These are phyloP conservation scores for Spiraea crenata DNA, from an alignment of 331 rosid genomes.

Conservation along the genomic window DNA sequence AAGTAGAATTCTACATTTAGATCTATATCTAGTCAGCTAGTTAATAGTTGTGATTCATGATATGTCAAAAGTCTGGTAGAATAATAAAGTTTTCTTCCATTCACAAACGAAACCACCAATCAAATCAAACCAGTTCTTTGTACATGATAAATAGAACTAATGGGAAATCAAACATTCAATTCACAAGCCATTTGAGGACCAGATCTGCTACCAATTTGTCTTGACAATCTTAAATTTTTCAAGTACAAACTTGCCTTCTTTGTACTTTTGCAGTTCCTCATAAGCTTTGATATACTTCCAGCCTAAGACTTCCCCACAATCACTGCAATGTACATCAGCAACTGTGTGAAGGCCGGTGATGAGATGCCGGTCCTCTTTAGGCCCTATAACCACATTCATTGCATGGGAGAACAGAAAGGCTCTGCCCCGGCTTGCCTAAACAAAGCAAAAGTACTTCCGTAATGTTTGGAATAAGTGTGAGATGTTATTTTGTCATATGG, in stretches of 20 bases:
- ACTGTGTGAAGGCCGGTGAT: slow-evolving; percentile 65
- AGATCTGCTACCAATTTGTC: slow-evolving; percentile 33
- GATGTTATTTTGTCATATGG: neutral
- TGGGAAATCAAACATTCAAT: neutral
- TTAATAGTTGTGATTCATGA: too few species aligned
- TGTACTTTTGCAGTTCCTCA: slow-evolving; percentile 59
- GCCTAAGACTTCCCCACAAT: slow-evolving; percentile 59
- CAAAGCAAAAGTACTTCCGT: slow-evolving; percentile 1
- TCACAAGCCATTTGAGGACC: neutral
- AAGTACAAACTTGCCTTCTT: slow-evolving; percentile 68
- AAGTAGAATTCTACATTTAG: too few species aligned
- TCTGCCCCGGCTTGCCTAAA: slow-evolving; percentile 60
- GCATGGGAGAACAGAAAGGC: slow-evolving; percentile 71
- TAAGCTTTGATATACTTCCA: slow-evolving; percentile 70
- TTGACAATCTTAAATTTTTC: slow-evolving; percentile 61
- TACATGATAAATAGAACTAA: slow-evolving; percentile 7
- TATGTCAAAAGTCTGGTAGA: too few species aligned
- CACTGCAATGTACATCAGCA: slow-evolving; percentile 55
- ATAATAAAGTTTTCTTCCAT: neutral
- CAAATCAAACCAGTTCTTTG: neutral
- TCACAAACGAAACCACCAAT: neutral
- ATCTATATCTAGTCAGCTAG: too few species aligned
- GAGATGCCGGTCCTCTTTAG: slow-evolving; percentile 43
- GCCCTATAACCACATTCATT: slow-evolving; percentile 48
- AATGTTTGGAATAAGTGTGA: too few species aligned